Evolutionary conservation across 2,329 filamentous ascomycete species (phyloP), one percentile per base, ranked within the genome.

Genomic region (Trichoderma guizhouense): DNA sequence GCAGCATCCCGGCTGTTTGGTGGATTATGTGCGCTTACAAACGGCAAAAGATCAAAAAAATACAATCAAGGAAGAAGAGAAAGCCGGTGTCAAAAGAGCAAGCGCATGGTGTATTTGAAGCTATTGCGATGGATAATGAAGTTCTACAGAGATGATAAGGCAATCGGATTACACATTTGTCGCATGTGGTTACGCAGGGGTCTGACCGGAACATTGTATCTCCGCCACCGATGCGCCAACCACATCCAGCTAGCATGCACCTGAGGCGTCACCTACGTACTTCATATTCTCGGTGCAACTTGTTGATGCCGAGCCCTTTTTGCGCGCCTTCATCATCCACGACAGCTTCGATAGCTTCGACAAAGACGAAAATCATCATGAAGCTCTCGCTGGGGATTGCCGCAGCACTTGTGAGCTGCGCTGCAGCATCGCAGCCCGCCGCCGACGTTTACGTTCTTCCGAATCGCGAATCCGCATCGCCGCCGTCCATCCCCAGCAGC

Each of bases 371-470:
- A 69, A 69, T 75, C 79, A 83, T 76, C 78, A 84, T 84, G 83
- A 84, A 83, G 82, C 81, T 84, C 76, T 80, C 76, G 72, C 74
- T 81, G 73, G 82, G 83, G 77, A 77, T 84, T 72, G 76, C 80
- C 71, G 80, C 80, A 73, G 81, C 80, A 73, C 76, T 84, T 65
- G 79, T 78, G 69, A 79, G 82, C 76, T 79, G 81, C 75, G 78
- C 79, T 71, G 79, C 81, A 71, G 83, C 84, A 63, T 77, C 79
- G 64, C 78, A 81, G 65, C 80, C 82, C 65, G 77, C 80, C 55
- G 87, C 87, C 68, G 83, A 86, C 74, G 88, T 88, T 74, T 90
- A 87, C 79, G 82, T 90, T 71, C 82, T 89, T 64, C 82, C 80
- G 69, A 72, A 76, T 71, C 76, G 76, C 73, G 77, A 78, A 57